Base-by-base conservation (phyloP, 306 rosid species). In the Gleditsia sinensis region DNA sequence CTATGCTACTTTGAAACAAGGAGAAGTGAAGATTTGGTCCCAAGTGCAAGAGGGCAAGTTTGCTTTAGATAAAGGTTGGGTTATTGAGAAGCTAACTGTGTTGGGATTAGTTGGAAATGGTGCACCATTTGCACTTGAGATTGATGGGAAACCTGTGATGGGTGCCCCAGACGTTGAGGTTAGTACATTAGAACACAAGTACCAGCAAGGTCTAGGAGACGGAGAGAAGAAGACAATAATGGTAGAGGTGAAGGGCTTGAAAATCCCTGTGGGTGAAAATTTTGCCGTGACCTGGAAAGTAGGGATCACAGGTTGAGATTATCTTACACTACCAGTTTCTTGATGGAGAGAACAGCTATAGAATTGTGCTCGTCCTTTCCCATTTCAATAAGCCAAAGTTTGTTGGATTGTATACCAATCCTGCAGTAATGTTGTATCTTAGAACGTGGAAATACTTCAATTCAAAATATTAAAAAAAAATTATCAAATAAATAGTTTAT, bases 211-310 rank as follows among this genome's bases (percentile, higher is more conserved):
- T 21, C 72, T 46, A 7, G 91, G 23, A 62, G 83, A 75, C 19
- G 94, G 82, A 65, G 89, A 65, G 34, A 79, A 36, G 72, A 82
- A 80, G 45, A 83, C 83, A 34, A 83, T 78, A 37, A 83, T 88
- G 95, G 95, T 91, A 9, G 90, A 88, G 46, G 76, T 94, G 25
- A 82, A 24, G 19, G 96, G 96, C 12, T 80, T 90, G 88, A 74
- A 85, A n/a, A 70, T 94, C 51, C 83, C 87, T 4, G 85, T 94
- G 2, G 99, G 97, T 11, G 87, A 88, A 61, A 94, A 86, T 85
- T 94, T 94, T 74, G 96, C 82, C 4, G 0, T 94, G 75, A 79
- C 86, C n/a, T 94, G 97, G 97, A 92, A 88, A 69, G 87, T 94
- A 95, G 92, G 76, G 46, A 9, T 78, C 74, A 79, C 72, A 54